Evolutionary conservation across 2,329 filamentous ascomycete genomes (phyloP), one percentile per base, ranked within the genome.

Genomic region (Hypoxylon sp.): DNA sequence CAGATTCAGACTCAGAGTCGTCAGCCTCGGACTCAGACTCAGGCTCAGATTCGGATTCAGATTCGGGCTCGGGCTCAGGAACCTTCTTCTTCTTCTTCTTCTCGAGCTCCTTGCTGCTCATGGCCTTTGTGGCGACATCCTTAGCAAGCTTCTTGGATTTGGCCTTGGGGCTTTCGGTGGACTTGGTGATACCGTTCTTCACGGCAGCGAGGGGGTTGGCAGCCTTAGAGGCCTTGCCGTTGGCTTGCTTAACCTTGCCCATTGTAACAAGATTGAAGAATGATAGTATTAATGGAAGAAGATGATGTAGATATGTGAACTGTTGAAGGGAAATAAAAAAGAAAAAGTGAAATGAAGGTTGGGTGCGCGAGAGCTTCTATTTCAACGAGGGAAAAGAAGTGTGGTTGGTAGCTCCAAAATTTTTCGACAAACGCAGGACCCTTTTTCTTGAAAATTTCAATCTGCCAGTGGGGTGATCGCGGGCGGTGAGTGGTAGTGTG

Each of bases 131-230:
- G 65, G 86, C 83, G 50, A 82, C 77, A 67, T 85, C 83, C 86
- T 92, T 92, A 74, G 89, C 89, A 63, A 88, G 78, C 71, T 89
- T 85, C 85, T 92, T 92, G 75, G 88, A 86, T 84, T 91, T 91
- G 68, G 85, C 82, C 82, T 89, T 91, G 78, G 89, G 81, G 72
- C 86, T 87, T 80, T 91, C 85, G 68, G 87, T 84, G 58, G 89
- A 79, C 85, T 86, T 87, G 76, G 92, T 85, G 72, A 87, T 87
- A 73, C 85, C 89, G 74, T 85, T 86, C 85, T 92, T 93, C 81
- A 90, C 88, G 74, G 82, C 78, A 76, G 82, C 80, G 74, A 84
- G 77, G 68, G 83, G 78, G 77, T 86, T 84, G 76, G 82, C 80
- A 76, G 84, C 78, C 83, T 88, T 88, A 73, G 81, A 77, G 74